Percentiles rank a stretch among this genome's conserved stretches.
These are phyloP conservation scores for Aspergillus fumigatiaffinis DNA, from an alignment of 2,329 filamentous ascomycete genomes.

Conservation along the genomic window DNA sequence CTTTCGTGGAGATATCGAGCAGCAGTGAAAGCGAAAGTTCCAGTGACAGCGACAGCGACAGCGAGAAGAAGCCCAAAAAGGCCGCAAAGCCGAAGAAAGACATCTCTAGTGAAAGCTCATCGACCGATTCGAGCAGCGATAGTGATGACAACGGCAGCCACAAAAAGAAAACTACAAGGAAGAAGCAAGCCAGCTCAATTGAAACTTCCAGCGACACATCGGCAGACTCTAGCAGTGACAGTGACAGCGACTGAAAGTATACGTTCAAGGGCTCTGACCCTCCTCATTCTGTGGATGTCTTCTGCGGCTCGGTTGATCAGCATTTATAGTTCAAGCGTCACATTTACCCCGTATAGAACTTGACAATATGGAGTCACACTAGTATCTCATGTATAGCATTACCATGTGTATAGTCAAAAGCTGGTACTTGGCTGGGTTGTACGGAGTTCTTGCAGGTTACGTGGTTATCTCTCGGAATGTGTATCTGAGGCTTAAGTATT, in stretches of 20 bases:
- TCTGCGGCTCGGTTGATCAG: background rate
- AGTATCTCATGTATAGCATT: background rate
- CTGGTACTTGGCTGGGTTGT: background rate
- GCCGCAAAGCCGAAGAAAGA: constrained; percentile 3
- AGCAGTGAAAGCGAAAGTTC: constrained; percentile 37
- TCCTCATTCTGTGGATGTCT: background rate
- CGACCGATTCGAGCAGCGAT: constrained; percentile 13
- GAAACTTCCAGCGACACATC: constrained; percentile 12
- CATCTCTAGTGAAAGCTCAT: constrained; percentile 12
- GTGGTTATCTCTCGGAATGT: background rate
- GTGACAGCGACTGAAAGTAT: constrained; percentile 15
- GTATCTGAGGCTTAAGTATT: background rate
- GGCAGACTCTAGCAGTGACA: constrained; percentile 5
- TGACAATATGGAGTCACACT: background rate
- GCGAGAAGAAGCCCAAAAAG: constrained; percentile 12
- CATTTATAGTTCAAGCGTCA: background rate
- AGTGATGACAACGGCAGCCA: constrained; percentile 14
- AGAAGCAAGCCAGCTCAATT: constrained; percentile 9
- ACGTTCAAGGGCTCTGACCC: background rate
- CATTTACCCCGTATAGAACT: background rate
- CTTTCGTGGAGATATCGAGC: constrained; percentile 40
- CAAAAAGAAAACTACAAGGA: constrained; percentile 10
- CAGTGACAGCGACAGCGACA: constrained; percentile 27
- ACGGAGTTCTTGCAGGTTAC: background rate
- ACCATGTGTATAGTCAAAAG: background rate